phyloP scores from a whole-genome alignment of 306 rosid species.

The Astragalus glycyphyllos region DNA sequence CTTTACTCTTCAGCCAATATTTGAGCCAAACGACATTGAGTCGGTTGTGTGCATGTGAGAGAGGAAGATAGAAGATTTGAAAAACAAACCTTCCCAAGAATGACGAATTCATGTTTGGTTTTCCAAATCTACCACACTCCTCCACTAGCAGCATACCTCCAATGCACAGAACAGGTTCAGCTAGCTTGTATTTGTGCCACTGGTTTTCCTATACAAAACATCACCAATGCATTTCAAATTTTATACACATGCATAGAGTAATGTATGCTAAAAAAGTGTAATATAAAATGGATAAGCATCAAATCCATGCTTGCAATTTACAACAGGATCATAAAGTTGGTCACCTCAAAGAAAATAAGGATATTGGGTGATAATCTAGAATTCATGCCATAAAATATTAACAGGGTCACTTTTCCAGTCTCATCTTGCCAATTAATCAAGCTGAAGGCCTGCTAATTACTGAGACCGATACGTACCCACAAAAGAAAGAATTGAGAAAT shows the following conservation, averaged over 20 bases:
- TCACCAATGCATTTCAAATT: conserved; percentile 22
- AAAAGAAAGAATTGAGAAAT: neutral
- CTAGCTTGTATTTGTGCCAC: conserved; percentile 63
- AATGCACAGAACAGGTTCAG: conserved; percentile 66
- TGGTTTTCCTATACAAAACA: conserved; percentile 51
- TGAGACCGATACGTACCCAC: neutral
- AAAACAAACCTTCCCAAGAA: conserved; percentile 63
- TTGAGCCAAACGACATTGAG: conserved; percentile 4
- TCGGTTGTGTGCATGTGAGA: neutral
- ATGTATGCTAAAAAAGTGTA: conserved; percentile 7
- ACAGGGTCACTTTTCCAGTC: neutral
- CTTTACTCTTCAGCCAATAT: neutral
- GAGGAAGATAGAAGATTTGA: conserved; percentile 11
- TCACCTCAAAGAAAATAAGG: neutral
- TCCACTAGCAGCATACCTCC: conserved; percentile 70
- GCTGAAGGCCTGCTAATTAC: conserved; percentile 15
- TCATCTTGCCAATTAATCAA: conserved; percentile 18
- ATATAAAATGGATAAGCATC: conserved; percentile 6
- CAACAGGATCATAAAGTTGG: conserved; percentile 6
- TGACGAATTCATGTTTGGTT: conserved; percentile 50
- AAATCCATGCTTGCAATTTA: conserved; percentile 23
- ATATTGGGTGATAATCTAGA: conserved; percentile 12
- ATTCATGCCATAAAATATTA: conserved; percentile 20
- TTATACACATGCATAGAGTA: conserved; percentile 14
- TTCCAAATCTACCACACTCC: conserved; percentile 66